Evolutionary conservation across 1,284 basidiomycete species (phyloP), one percentile per base, ranked within the genome.

Genomic region (Volvariella surrecta): DNA sequence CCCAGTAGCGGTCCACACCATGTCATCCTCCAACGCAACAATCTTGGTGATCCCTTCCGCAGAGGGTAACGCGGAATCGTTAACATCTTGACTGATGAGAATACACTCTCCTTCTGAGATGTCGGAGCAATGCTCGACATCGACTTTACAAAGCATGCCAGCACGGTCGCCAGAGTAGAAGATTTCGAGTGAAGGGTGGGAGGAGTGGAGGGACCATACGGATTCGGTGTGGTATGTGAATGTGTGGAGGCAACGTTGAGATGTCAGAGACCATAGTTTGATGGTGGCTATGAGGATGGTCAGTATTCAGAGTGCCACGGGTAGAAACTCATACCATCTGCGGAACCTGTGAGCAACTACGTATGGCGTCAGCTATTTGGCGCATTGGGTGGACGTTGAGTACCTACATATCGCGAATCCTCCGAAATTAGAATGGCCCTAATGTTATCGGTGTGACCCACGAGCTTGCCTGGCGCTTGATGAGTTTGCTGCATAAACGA

Each of bases 391-490:
- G 6, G 6, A 28, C 24, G 6, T 6, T 28, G 6, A 28, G 17
- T 2, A 72, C 83, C 61, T 60, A 92, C 89, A 60, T 89, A 92
- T 76, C 79, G 76, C 18, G 87, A 83, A 62, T 98, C 94, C 28
- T 94, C 88, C 15, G 85, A 89, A 3, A 98, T 71, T 37, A 95
- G 63, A 39, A 98, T 84, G 1, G 89, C 79, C 3, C 95, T 77
- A 42, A 99, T 91, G 54, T 96, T 97, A 62, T 99, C 95, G 0
- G 93, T 95, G 61, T 99, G 96, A 0, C 95, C 96, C 2, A 95
- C 88, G 2, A 96, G 54, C 50, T 74, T 74, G 1, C 67, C 67
- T 35, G 34, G 15, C 4, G 7, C 7, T 7, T n/a, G 4, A 19
- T 35, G 6, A 19, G 24, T 28, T 28, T n/a, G n/a, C n/a, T n/a